Evolutionary conservation across 2,329 filamentous ascomycete species (phyloP), one percentile per base, ranked within the genome.

Genomic region (Sordariomycetes sp.): DNA sequence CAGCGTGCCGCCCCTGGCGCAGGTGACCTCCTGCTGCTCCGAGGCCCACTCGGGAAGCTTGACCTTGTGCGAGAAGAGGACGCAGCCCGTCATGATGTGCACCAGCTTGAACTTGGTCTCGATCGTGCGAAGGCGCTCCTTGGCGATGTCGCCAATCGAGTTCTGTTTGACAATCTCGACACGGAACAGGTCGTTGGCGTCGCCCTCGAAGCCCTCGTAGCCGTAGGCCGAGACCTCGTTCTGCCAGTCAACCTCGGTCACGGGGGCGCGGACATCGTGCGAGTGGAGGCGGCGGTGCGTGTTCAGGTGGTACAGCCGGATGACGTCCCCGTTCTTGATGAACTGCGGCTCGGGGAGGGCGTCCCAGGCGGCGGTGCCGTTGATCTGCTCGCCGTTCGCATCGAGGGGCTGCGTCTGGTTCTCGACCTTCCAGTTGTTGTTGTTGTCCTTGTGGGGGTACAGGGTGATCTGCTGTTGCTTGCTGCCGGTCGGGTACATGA

Each of bases 1-100:
- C 42, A 96, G 76, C 61, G 90, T 96, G 64, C 90, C 94, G 53
- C 89, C 86, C 64, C 85, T 87, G 8, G 94, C 94, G 68, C 94
- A 99, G 22, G 92, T 97, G n/a, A 99, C 94, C 72, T 99, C 94
- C 70, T 99, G 94, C 71, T 99, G 94, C 70, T 97, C 94, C 56
- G 87, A 99, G 53, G 89, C 94, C 94, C 94, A 99, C 2, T 95
- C 90, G 2, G 94, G 94, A 59, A 99, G 85, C 76, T 99, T 99
- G 69, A 97, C 91, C 76, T 96, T 97, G 79, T 99, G 94, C 0
- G 92, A 97, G 77, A 99, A 99, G 25, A 99, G 79, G 13, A 86
- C 88, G 68, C 94, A 99, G 53, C 92, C 91, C 61, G 90, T 96
- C 94, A 99, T 97, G 68, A 96, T 74, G 68, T 99, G 94, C 36